Evolutionary conservation across 345 rosid genomes (phyloP).

Genomic region (Atalantia buxifolia): DNA sequence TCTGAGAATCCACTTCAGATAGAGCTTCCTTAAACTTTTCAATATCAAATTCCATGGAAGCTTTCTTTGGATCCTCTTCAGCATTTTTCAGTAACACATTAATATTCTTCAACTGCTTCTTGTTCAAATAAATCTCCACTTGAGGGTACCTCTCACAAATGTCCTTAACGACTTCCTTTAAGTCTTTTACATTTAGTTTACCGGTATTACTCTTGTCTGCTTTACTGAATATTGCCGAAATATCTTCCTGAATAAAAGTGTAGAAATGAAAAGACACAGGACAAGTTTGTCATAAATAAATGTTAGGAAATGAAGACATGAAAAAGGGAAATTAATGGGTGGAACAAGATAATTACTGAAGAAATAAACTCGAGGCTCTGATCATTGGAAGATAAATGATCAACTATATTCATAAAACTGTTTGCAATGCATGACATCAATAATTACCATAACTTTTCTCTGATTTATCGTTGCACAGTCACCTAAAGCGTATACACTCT

Average conservation of each 20-base stretch:
- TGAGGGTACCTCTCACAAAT: constrained; percentile 81
- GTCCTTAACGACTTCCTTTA: constrained; percentile 54
- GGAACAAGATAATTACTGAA: neutral
- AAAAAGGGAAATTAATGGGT: neutral
- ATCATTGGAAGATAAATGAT: neutral
- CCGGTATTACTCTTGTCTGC: constrained; percentile 58
- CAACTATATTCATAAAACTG: neutral
- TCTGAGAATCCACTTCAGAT: constrained; percentile 69
- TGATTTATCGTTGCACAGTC: constrained; percentile 81
- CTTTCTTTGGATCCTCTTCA: constrained; percentile 31
- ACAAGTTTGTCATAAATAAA: too few relatives aligned
- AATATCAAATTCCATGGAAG: constrained; percentile 35
- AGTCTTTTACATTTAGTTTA: constrained; percentile 44
- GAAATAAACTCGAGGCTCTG: neutral
- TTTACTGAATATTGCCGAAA: constrained; percentile 59
- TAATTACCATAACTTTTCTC: constrained; percentile 56
- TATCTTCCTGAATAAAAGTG: constrained; percentile 53
- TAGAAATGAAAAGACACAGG: too few relatives aligned
- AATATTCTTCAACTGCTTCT: constrained; percentile 43
- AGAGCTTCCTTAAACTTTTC: constrained; percentile 56
- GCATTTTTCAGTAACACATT: constrained; percentile 41
- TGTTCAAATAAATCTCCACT: constrained; percentile 64
- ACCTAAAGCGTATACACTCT: constrained; percentile 71
- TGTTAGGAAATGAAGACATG: neutral
- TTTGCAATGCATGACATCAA: neutral